Evolutionary conservation across 108 stramenopile genomes (phyloP).

Genomic region (Nitzschia inconspicua): DNA sequence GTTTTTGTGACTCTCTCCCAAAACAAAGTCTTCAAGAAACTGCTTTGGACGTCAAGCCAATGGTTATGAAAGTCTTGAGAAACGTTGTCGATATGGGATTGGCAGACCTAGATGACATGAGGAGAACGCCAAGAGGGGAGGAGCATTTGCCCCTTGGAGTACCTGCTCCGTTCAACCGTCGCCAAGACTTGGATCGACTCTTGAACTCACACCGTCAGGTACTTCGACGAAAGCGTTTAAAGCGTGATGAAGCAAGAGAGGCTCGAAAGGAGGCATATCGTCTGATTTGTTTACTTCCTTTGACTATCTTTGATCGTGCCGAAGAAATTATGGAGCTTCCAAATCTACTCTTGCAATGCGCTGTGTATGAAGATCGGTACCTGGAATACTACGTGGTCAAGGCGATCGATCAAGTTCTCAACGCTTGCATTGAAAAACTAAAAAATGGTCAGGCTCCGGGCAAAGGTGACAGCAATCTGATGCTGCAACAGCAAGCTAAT

Average conservation of each 20-base stretch:
- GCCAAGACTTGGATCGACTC: slow-evolving; percentile 19
- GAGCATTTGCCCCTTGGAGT: slow-evolving; percentile 13
- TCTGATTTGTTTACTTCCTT: slow-evolving; percentile 5
- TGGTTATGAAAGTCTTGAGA: slow-evolving; percentile 3
- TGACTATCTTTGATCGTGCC: not conserved
- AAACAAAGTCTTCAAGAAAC: not conserved
- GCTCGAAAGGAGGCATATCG: slow-evolving; percentile 18
- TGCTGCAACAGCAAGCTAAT: slow-evolving; percentile 11
- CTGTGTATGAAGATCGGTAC: slow-evolving; percentile 18
- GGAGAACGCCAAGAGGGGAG: not conserved
- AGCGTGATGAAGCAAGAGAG: slow-evolving; percentile 2
- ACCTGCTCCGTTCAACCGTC: slow-evolving; percentile 8
- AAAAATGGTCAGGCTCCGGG: slow-evolving; percentile 5
- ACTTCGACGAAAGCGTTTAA: slow-evolving; percentile 3
- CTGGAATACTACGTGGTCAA: slow-evolving; percentile 3
- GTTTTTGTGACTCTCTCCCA: not conserved
- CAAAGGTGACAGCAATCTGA: not conserved
- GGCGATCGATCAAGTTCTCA: slow-evolving; percentile 10
- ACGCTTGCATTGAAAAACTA: not conserved
- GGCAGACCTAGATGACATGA: slow-evolving; percentile 2
- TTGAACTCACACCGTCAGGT: slow-evolving; percentile 14
- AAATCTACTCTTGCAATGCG: slow-evolving; percentile 15
- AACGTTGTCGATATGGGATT: slow-evolving; percentile 10
- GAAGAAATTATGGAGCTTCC: slow-evolving; percentile 14
- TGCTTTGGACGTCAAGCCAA: not conserved